A percentile compares a stretch with the other conserved stretches of the same genome.
phyloP scores from a whole-genome alignment of 352 stramenopile genomes.

The Pythium insidiosum region DNA sequence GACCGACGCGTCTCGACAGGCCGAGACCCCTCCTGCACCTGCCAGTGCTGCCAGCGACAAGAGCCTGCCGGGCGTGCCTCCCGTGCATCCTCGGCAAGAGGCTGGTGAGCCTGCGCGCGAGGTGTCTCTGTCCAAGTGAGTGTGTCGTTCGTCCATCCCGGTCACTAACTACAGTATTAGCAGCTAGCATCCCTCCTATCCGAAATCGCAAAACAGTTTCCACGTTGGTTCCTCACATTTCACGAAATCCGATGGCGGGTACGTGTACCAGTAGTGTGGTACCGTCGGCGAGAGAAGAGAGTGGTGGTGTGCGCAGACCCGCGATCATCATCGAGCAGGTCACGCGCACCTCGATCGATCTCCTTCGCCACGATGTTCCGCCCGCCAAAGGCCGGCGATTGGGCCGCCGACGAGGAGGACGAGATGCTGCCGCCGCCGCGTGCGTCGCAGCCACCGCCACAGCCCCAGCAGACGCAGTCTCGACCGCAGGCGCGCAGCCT shows the following conservation, averaged over 20 bases:
- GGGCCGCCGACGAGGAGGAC: slow-evolving; percentile 68
- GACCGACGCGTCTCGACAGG: no score
- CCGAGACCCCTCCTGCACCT: no score
- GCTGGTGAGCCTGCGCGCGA: neutral
- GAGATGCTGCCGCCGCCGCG: slow-evolving; percentile 12
- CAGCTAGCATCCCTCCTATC: no score
- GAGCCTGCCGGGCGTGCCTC: neutral
- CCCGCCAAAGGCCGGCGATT: slow-evolving; percentile 53
- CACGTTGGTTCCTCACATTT: no score
- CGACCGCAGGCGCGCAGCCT: neutral
- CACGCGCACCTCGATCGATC: neutral
- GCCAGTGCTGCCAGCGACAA: neutral
- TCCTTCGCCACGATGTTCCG: slow-evolving; percentile 46
- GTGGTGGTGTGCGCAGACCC: no score
- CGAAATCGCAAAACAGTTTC: no score
- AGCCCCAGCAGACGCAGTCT: slow-evolving; percentile 2
- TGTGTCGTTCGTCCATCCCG: no score
- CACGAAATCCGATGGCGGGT: no score
- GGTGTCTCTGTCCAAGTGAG: no score
- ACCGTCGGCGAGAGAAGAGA: no score
- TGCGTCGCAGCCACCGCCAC: neutral
- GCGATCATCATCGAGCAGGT: neutral
- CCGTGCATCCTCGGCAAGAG: neutral
- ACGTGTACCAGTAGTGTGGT: no score
- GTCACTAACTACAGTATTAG: no score